Evolutionary conservation across 2,329 filamentous ascomycete species (phyloP).

Genomic region (Calonectria pteridis): DNA sequence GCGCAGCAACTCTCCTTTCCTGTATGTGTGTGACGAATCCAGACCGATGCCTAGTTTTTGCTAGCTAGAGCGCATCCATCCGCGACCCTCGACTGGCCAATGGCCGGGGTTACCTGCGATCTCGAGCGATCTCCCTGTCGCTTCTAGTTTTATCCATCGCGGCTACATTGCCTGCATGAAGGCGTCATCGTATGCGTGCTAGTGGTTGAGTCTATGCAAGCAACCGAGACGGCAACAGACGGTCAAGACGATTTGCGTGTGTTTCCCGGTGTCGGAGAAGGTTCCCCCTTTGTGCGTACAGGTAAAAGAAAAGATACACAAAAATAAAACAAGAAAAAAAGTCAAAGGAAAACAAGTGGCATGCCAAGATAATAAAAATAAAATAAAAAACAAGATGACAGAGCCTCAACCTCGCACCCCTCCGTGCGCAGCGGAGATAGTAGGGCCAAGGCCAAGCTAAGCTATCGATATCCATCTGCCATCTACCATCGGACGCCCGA

Average conservation of each 20-base stretch:
- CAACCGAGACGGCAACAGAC: slow-evolving; percentile 1
- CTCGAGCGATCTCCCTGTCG: not conserved
- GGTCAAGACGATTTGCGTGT: not conserved
- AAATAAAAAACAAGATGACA: not conserved
- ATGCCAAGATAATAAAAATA: not conserved
- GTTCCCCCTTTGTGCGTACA: not conserved
- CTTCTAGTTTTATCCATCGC: not conserved
- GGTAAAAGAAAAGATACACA: no score
- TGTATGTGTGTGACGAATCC: not conserved
- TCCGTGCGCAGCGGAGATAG: not conserved
- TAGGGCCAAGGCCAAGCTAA: not conserved
- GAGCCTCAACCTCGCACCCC: not conserved
- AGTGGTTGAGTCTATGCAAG: slow-evolving; percentile 2
- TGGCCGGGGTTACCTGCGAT: not conserved
- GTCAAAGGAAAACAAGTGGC: not conserved
- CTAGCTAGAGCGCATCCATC: not conserved
- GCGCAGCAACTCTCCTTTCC: not conserved
- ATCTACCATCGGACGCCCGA: no score
- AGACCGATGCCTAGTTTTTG: not conserved
- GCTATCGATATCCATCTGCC: not conserved
- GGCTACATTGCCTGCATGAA: not conserved
- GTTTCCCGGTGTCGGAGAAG: not conserved
- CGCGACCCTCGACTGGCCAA: not conserved
- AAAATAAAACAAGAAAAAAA: not conserved
- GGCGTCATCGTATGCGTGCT: slow-evolving; percentile 1